phyloP scores from a whole-genome alignment of 1,284 basidiomycete genomes.

The Fomitopsis pinicola region DNA sequence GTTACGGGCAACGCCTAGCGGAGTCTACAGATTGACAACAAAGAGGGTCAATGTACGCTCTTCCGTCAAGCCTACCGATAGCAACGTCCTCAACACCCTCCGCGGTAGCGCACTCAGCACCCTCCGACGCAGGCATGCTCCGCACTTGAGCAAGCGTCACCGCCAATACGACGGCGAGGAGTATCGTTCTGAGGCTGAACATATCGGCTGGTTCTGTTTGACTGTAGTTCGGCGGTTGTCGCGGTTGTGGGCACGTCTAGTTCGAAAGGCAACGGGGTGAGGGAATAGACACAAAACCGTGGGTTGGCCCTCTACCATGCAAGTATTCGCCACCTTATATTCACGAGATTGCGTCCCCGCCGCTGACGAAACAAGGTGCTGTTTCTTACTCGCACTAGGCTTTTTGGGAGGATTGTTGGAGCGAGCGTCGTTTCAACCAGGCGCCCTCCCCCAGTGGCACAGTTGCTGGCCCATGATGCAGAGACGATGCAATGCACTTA shows the following conservation, averaged over 20 bases:
- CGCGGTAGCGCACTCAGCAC: background rate
- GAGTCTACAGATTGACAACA: background rate
- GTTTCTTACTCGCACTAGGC: background rate
- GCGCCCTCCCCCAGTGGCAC: background rate
- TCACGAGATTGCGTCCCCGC: background rate
- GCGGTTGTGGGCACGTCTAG: too few species aligned
- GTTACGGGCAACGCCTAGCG: background rate
- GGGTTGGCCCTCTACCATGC: background rate
- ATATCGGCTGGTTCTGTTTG: background rate
- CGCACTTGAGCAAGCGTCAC: background rate
- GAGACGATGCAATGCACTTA: too few species aligned
- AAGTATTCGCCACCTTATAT: background rate
- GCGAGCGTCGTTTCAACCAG: background rate
- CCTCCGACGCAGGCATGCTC: background rate
- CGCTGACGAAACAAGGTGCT: background rate
- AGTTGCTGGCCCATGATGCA: too few species aligned
- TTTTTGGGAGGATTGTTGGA: background rate
- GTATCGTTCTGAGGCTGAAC: background rate
- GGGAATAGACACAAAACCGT: too few species aligned
- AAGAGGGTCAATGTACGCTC: background rate
- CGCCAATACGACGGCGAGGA: background rate
- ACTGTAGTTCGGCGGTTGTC: too few species aligned
- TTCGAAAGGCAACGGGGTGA: too few species aligned
- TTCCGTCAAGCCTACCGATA: background rate
- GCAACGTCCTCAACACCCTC: background rate